phyloP scores from a whole-genome alignment of 306 rosid genomes.

The Rosa rugosa region DNA sequence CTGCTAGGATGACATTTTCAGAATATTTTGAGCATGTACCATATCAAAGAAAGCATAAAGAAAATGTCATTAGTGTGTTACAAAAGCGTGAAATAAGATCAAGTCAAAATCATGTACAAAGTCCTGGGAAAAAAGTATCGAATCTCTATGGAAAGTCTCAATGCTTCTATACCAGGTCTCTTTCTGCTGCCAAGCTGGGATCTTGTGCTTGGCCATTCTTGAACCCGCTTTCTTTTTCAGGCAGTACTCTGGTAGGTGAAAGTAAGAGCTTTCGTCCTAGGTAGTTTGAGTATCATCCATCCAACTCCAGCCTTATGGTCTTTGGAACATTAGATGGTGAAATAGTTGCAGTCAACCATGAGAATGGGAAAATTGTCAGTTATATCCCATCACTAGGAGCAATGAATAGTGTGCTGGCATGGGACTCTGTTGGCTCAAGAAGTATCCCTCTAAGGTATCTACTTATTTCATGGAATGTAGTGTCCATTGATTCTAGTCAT shows the following conservation, averaged over 20 bases:
- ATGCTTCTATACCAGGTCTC: slow-evolving; percentile 63
- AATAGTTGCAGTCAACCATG: slow-evolving; percentile 79
- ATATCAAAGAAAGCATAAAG: slow-evolving; percentile 60
- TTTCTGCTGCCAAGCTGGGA: slow-evolving; percentile 73
- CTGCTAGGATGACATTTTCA: slow-evolving; percentile 50
- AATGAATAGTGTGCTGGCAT: slow-evolving; percentile 77
- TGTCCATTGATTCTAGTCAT: background rate
- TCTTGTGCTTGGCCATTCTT: slow-evolving; percentile 78
- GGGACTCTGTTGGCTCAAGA: slow-evolving; percentile 93
- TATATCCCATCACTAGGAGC: slow-evolving; percentile 77
- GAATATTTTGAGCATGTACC: slow-evolving; percentile 68
- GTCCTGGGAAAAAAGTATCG: slow-evolving; percentile 37
- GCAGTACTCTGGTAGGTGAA: slow-evolving; percentile 47
- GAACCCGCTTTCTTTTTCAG: slow-evolving; percentile 56
- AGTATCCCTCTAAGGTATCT: slow-evolving; percentile 76
- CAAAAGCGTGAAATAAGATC: slow-evolving; percentile 70
- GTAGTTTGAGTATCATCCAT: slow-evolving; percentile 88
- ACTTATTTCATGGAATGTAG: slow-evolving; percentile 21
- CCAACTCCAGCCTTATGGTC: slow-evolving; percentile 73
- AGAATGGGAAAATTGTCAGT: slow-evolving; percentile 56
- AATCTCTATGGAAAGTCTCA: slow-evolving; percentile 48
- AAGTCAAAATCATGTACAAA: slow-evolving; percentile 30
- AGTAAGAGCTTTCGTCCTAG: slow-evolving; percentile 66
- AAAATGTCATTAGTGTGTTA: slow-evolving; percentile 61
- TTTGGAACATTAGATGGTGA: slow-evolving; percentile 90